These are phyloP conservation scores for Backusella morwellensis DNA, from an alignment of 192 early-diverging fungal species.

Conservation along the genomic window DNA sequence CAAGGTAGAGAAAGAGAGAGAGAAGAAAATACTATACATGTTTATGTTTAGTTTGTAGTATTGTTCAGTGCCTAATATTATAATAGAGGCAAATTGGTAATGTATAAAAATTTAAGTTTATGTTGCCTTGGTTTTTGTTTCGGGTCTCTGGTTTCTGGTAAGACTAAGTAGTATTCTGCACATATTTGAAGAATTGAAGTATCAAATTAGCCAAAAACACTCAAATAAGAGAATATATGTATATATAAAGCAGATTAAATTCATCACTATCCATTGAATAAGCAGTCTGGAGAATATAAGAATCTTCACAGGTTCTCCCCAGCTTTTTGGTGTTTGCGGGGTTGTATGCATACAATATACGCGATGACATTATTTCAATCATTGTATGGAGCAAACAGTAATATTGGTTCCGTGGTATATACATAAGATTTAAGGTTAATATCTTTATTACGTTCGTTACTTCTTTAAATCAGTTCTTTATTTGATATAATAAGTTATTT, in stretches of 20 bases:
- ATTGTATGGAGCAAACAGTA: background rate
- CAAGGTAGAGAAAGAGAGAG: background rate
- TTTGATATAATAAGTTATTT: background rate
- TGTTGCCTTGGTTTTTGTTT: background rate
- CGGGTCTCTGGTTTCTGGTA: background rate
- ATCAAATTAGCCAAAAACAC: background rate
- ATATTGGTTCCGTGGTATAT: too few relatives aligned
- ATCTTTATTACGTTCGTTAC: background rate
- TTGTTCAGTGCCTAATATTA: background rate
- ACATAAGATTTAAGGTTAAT: background rate
- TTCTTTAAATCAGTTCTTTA: background rate
- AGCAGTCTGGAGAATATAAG: background rate
- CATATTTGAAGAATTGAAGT: background rate
- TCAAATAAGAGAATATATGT: background rate
- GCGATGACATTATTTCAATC: background rate
- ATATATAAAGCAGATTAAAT: background rate
- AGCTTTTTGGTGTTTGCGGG: background rate
- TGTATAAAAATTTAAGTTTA: background rate
- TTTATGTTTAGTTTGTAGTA: background rate
- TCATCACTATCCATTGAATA: background rate
- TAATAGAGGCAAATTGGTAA: background rate
- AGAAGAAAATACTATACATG: too few relatives aligned
- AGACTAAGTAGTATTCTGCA: too few relatives aligned
- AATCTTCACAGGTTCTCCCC: background rate
- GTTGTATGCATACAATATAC: background rate